A percentile compares a stretch with the other conserved stretches of the same genome.
phyloP scores from a whole-genome alignment of 1,139 yeast species.

The Candida gigantensis region DNA sequence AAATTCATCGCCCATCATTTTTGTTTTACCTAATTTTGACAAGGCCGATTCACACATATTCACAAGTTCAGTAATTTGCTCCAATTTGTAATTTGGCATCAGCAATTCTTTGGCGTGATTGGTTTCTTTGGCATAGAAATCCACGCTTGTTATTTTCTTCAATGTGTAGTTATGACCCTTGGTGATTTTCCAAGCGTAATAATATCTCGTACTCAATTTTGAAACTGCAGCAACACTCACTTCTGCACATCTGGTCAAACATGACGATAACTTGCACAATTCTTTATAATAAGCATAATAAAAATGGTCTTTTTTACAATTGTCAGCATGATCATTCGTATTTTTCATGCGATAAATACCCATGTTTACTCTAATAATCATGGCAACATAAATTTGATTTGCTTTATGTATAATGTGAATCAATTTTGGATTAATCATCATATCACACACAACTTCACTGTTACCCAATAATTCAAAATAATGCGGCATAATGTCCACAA shows the following conservation, averaged over 20 bases:
- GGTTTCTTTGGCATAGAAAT: conserved; percentile 31
- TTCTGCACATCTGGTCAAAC: conserved; percentile 37
- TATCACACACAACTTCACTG: conserved; percentile 36
- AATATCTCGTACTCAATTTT: conserved; percentile 45
- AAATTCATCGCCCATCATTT: conserved; percentile 15
- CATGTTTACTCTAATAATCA: conserved; percentile 32
- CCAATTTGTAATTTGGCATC: conserved; percentile 18
- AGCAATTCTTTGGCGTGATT: conserved; percentile 13
- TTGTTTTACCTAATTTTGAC: conserved; percentile 20
- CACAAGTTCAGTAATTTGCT: conserved; percentile 32
- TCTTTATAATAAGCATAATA: conserved; percentile 23
- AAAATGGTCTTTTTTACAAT: conserved; percentile 17
- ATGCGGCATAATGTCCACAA: conserved; percentile 41
- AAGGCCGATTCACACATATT: conserved; percentile 28
- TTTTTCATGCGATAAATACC: conserved; percentile 20
- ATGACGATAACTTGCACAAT: conserved; percentile 31
- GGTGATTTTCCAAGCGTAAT: conserved; percentile 53
- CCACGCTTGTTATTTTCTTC: conserved; percentile 27
- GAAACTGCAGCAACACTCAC: conserved; percentile 37
- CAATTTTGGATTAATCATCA: conserved; percentile 43
- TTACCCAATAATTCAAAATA: conserved; percentile 35
- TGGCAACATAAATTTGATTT: conserved; percentile 34
- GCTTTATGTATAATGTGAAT: conserved; percentile 42
- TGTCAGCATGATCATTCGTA: conserved; percentile 20
- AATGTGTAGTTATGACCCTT: conserved; percentile 42